These are phyloP conservation scores for Volvox reticuliferus DNA, from an alignment of 139 green algal species.

Conservation along the genomic window DNA sequence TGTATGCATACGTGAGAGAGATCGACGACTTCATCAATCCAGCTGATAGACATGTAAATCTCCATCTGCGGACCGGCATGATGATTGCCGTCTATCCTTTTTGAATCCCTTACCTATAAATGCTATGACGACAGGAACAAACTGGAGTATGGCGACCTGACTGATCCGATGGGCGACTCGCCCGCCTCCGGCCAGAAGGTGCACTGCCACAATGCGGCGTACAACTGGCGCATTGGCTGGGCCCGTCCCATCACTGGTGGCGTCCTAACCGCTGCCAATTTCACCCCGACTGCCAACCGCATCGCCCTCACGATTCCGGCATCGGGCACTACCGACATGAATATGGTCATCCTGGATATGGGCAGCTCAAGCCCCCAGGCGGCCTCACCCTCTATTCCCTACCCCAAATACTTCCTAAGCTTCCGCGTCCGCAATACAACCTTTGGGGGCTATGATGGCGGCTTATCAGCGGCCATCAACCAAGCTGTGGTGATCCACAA, in stretches of 20 bases:
- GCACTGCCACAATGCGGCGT: conserved; percentile 18
- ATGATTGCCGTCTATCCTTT: not conserved
- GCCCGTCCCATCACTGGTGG: not conserved
- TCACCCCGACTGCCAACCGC: not conserved
- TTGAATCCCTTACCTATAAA: not conserved
- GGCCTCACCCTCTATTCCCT: not conserved
- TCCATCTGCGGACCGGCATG: not conserved
- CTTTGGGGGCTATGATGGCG: not conserved
- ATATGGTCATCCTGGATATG: conserved; percentile 13
- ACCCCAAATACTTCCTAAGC: conserved; percentile 23
- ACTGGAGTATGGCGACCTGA: conserved; percentile 17
- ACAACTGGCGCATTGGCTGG: conserved; percentile 20
- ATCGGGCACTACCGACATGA: not conserved
- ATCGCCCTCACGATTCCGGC: not conserved
- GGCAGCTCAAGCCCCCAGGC: not conserved
- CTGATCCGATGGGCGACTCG: not conserved
- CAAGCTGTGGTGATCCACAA: not conserved
- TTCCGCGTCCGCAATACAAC: not conserved
- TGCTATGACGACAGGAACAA: not conserved
- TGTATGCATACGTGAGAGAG: not conserved
- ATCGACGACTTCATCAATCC: not conserved
- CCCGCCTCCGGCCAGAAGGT: not conserved
- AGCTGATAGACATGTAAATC: not conserved
- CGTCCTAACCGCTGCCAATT: conserved; percentile 23
- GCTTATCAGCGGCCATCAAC: not conserved